These are phyloP conservation scores for Dryadomyces quercivorus DNA, from an alignment of 2,329 filamentous ascomycete genomes.

Conservation along the genomic window DNA sequence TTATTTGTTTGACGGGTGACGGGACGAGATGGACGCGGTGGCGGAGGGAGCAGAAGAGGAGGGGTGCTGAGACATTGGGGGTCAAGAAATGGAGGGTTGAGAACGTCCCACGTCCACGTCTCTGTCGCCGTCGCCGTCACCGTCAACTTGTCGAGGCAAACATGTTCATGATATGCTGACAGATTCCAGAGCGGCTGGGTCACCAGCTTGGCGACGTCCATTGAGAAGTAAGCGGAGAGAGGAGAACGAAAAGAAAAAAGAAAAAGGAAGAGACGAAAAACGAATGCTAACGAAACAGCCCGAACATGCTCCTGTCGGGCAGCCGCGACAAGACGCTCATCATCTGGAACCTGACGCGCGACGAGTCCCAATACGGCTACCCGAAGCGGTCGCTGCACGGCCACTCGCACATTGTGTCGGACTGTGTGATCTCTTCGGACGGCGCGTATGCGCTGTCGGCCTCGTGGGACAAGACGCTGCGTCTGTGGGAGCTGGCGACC, in stretches of 20 bases:
- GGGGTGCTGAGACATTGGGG: too few species aligned
- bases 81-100: too few species aligned
- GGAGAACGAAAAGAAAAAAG: not conserved
- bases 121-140: too few species aligned
- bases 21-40: too few species aligned
- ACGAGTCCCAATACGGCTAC: slow-evolving; percentile 96
- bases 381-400: slow-evolving; percentile 98
- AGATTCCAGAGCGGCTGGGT: slow-evolving; percentile 83
- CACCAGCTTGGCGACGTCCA: slow-evolving; percentile 93
- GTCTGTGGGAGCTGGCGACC: slow-evolving; percentile 96
- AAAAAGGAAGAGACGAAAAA: not conserved
- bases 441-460: slow-evolving; percentile 97
- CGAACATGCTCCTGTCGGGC: slow-evolving; percentile 98
- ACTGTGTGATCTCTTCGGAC: slow-evolving; percentile 99
- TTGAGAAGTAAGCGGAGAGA: slow-evolving; percentile 72
- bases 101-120: too few species aligned
- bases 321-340: slow-evolving; percentile 98
- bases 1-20: not conserved
- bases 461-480: slow-evolving; percentile 99
- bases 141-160: too few species aligned
- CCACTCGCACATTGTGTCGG: slow-evolving; percentile 99
- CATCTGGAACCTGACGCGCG: slow-evolving; percentile 99
- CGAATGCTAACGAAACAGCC: slow-evolving; percentile 39
- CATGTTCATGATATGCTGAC: not conserved
- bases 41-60: too few species aligned